Base-by-base conservation (phyloP, 371 early-diverging fungal genomes). In the Actinomucor elegans region DNA sequence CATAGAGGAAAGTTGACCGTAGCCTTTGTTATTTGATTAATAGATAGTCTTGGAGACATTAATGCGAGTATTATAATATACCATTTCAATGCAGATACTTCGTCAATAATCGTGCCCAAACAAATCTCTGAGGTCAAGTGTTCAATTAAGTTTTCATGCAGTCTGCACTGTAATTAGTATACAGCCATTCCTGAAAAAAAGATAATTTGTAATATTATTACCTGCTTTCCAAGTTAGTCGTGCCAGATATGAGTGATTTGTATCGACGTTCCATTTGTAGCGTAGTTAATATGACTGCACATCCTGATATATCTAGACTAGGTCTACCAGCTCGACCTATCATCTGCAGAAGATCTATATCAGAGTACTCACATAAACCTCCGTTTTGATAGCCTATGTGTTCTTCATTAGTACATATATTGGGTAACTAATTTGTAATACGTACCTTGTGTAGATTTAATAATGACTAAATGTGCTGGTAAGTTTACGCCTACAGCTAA, bases 311-410 rank as follows among this genome's bases (percentile, higher is more conserved):
- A 53, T 95, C 94, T 69, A 87, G 88, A 56, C 90, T 91, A 4
- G 94, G 92, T 57, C 98, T 62, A 12, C 96, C 96, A 8, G 96
- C 96, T 40, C 98, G 76, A 1, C 98, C 98, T 41, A 94, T 85
- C 90, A 96, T 96, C 73, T 96, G 98, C 45, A 90, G 67, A 5
- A 91, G 42, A 37, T 90, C 91, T 12, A 89, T 57, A 44, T 87
- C 86, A 2, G 85, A 79, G 49, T 88, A 87, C 53, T 92, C 88
- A 5, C 40, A 46, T 52, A 76, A 76, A 27, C 58, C 37, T 0
- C 87, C 86, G 15, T 75, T 71, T 47, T 77, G 67, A 59, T 92
- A 96, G 20, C 80, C 85, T 66, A 46, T 38, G 1, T 86, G n/a
- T 21, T n/a, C 1, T 23, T 17, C 21, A 27, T 6, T 17, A 7